Percentiles rank a stretch among this genome's conserved stretches.
Conservation (phyloP, 2,329 filamentous ascomycete genomes). For the Myriosclerotinia scirpicola region DNA sequence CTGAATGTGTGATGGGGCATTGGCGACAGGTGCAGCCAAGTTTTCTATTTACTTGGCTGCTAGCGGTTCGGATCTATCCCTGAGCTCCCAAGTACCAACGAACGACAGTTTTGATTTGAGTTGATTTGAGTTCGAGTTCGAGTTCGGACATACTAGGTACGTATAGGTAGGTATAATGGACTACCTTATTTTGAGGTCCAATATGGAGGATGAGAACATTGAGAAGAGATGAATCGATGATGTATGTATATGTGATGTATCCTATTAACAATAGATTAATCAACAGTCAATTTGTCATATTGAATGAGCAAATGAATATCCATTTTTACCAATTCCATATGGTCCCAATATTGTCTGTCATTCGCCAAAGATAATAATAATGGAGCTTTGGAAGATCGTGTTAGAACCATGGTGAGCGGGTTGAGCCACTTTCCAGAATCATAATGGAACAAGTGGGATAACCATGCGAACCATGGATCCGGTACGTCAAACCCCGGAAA, state of each 20-base stretch:
- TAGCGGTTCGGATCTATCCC: not conserved
- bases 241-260: not conserved
- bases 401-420: not conserved
- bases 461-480: not conserved
- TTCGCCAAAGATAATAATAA: no score
- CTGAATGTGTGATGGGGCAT: constrained; percentile 1
- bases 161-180: no score
- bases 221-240: not conserved
- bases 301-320: constrained; percentile 4
- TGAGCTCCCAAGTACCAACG: not conserved
- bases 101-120: no score
- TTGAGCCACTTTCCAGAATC: constrained; percentile 18
- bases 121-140: no score
- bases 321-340: not conserved
- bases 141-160: not conserved
- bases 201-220: not conserved
- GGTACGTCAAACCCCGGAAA: not conserved
- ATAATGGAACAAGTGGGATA: not conserved
- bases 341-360: not conserved
- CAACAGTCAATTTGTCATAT: not conserved
- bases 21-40: not conserved
- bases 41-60: constrained; percentile 10
- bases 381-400: not conserved
- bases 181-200: not conserved
- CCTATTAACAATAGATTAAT: not conserved